Conservation (phyloP, 768 basidiomycete genomes). For the Lepiota brunneoincarnata region DNA sequence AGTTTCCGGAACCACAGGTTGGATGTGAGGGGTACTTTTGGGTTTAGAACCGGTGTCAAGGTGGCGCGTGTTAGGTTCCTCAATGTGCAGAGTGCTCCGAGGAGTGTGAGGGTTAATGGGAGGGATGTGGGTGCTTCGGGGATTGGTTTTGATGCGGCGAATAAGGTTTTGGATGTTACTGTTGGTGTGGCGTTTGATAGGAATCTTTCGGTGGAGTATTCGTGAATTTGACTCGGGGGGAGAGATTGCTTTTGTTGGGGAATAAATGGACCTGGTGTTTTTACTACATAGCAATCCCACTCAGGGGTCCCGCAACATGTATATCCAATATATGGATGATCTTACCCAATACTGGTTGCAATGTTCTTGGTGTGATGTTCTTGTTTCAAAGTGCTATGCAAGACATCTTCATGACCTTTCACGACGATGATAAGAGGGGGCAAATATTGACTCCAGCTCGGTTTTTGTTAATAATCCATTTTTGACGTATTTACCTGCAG, state of each 20-base stretch:
- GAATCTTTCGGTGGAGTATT: conserved; percentile 8
- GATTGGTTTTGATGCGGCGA: conserved; percentile 32
- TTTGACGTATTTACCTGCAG: no score
- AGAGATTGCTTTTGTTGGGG: neutral
- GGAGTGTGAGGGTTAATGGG: conserved; percentile 27
- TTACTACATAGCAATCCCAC: neutral
- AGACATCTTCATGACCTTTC: no score
- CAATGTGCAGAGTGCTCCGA: conserved; percentile 28
- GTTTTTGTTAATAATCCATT: no score
- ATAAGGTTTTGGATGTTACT: conserved; percentile 42
- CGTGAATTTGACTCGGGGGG: neutral
- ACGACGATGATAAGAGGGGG: no score
- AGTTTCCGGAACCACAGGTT: conserved; percentile 27
- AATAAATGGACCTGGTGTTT: neutral
- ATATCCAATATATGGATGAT: no score
- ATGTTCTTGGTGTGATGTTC: neutral
- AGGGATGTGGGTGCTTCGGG: conserved; percentile 17
- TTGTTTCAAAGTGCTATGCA: no score
- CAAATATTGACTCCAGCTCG: no score
- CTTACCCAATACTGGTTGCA: neutral
- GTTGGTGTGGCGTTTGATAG: conserved; percentile 30
- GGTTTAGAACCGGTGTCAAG: conserved; percentile 34
- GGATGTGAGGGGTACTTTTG: conserved; percentile 34
- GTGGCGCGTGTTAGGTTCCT: conserved; percentile 36
- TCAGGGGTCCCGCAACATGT: neutral